Conservation (phyloP, 2,329 filamentous ascomycete genomes). For the Botrytis medusae region DNA sequence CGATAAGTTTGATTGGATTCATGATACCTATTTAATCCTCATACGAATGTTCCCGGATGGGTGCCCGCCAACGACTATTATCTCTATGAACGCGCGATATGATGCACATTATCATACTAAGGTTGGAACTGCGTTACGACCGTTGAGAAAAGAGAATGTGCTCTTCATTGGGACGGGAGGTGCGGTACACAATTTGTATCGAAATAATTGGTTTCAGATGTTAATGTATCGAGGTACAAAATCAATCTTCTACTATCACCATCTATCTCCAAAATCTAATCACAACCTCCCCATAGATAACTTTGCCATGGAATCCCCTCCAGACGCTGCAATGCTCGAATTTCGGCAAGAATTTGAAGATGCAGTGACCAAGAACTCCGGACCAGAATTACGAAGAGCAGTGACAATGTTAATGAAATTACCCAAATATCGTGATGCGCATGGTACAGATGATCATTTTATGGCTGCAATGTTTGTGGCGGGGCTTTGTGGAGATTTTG, state of each 20-base stretch:
- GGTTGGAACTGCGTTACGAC: constrained; percentile 46
- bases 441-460: not conserved
- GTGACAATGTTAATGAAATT: not conserved
- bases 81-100: constrained; percentile 55
- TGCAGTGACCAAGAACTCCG: not conserved
- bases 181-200: constrained; percentile 67
- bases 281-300: not conserved
- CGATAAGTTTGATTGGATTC: constrained; percentile 66
- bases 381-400: not conserved
- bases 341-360: not conserved
- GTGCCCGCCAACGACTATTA: constrained; percentile 65
- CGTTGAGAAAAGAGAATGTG: constrained; percentile 51
- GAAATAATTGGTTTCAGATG: constrained; percentile 66
- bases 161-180: constrained; percentile 53
- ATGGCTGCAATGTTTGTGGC: not conserved
- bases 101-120: constrained; percentile 51
- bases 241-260: not conserved
- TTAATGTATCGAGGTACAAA: constrained; percentile 40
- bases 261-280: not conserved
- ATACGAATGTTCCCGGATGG: constrained; percentile 66
- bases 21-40: constrained; percentile 68
- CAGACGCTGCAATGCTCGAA: not conserved
- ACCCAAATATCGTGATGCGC: not conserved
- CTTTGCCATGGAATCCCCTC: not conserved
- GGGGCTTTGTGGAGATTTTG: not conserved